Evolutionary conservation across 2,329 filamentous ascomycete species (phyloP), one percentile per base, ranked within the genome.

Genomic region (Raffaelea arxii): DNA sequence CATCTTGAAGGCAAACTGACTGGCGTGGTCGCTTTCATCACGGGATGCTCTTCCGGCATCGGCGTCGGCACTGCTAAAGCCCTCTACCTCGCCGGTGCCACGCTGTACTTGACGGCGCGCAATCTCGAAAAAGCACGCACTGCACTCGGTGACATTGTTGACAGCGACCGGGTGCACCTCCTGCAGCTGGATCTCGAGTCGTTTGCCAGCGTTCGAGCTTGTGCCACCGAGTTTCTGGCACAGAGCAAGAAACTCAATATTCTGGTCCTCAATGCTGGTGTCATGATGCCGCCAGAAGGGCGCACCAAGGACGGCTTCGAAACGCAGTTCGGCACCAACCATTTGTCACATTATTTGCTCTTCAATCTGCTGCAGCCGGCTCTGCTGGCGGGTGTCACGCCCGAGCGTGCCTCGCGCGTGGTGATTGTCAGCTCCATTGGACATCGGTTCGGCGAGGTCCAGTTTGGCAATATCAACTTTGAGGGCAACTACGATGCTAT

Each of bases 261-360:
- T 25, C 18, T 74, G 30, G 60, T 73, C 55, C 61, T 59, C 52
- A 73, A 72, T 52, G 69, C 65, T 1, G 69, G 64, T 5, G 63
- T 77, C 38, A 70, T 74, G 60, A 60, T n/a, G 44, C 52, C 35
- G 58, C 65, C 16, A 50, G 56, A 54, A 55, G 56, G 46, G 18
- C 43, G 50, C 22, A 74, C 68, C 1, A 52, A 52, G 21, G 71
- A 75, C 50, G 71, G 71, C n/a, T 68, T 68, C 51, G 74, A 79
- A 50, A 54, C 58, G 0, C 74, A 77, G 50, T 68, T 77, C 51
- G 73, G 64, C n/a, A 71, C 66, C 2, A 76, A 77, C 54, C 68
- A 78, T 53, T 59, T 79, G 1, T 64, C 59, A 4, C 73, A 77
- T 55, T 78, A 77, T 60, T 62, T 77, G 0, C 63, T 78, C 12